Evolutionary conservation across 2,329 filamentous ascomycete genomes (phyloP).

Genomic region (Lanzia echinophila): DNA sequence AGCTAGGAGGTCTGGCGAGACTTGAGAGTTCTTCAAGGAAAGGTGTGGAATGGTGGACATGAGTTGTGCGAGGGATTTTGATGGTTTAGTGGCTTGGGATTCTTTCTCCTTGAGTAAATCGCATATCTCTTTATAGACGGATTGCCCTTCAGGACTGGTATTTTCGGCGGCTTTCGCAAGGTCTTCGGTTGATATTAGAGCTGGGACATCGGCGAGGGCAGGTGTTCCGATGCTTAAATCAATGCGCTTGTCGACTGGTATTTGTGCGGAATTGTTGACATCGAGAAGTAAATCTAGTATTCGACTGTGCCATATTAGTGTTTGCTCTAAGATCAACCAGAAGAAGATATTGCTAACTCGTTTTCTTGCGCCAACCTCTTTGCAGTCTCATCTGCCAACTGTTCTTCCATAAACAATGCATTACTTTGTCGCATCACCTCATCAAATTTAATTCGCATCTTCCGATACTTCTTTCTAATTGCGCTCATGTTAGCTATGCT

Average conservation of each 20-base stretch:
- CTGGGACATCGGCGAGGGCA: constrained; percentile 19
- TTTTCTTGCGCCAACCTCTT: constrained; percentile 85
- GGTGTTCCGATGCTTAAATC: constrained; percentile 47
- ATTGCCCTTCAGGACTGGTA: constrained; percentile 23
- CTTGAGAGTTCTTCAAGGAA: constrained; percentile 12
- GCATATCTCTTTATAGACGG: constrained; percentile 23
- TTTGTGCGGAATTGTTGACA: constrained; percentile 76
- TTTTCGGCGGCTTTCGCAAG: constrained; percentile 18
- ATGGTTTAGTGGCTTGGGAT: constrained; percentile 13
- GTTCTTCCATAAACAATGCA: constrained; percentile 72
- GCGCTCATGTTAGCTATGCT: constrained; percentile 40
- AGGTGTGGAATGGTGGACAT: constrained; percentile 24
- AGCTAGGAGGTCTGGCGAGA: constrained; percentile 31
- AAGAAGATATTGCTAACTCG: constrained; percentile 55
- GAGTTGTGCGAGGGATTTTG: constrained; percentile 27
- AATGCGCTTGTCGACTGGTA: constrained; percentile 68
- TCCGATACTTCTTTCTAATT: constrained; percentile 91
- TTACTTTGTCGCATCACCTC: constrained; percentile 74
- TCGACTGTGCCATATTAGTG: constrained; percentile 49
- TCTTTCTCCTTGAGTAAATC: constrained; percentile 23
- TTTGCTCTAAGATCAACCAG: constrained; percentile 9
- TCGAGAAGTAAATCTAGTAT: constrained; percentile 84
- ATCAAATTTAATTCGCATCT: constrained; percentile 77
- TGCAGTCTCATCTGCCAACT: constrained; percentile 71
- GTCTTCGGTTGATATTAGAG: constrained; percentile 23